A percentile compares a stretch with the other conserved stretches of the same genome.
Conservation (phyloP, 177 flowering plant species). For the Vitis hybrid region DNA sequence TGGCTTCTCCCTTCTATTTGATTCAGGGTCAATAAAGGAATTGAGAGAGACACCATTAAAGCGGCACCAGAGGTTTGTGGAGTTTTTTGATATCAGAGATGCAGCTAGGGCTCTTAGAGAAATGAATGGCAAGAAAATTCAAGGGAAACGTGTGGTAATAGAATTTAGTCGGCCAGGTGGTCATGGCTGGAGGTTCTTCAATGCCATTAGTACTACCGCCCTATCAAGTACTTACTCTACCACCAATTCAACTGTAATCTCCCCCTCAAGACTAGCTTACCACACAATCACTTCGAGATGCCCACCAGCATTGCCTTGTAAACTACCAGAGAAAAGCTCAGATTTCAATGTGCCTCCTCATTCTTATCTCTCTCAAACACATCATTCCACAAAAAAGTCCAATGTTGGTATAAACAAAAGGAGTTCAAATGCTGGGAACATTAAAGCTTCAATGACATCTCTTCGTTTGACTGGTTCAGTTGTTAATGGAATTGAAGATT, state of each 20-base stretch:
- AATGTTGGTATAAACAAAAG: not conserved
- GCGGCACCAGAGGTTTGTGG: constrained; percentile 68
- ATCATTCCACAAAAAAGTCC: not conserved
- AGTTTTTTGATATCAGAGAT: constrained; percentile 75
- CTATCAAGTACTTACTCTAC: not conserved
- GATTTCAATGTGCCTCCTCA: constrained; percentile 4
- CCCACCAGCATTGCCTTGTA: constrained; percentile 11
- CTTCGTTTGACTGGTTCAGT: constrained; percentile 6
- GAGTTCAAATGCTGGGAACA: constrained; percentile 10
- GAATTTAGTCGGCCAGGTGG: constrained; percentile 90
- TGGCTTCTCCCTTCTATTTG: not conserved
- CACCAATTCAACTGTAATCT: not conserved
- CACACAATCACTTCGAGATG: too few relatives aligned
- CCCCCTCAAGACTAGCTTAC: too few relatives aligned
- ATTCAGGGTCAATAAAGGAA: constrained; percentile 74
- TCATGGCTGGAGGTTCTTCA: constrained; percentile 28
- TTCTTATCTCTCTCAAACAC: constrained; percentile 8
- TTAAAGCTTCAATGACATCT: constrained; percentile 19
- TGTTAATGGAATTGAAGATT: constrained; percentile 3
- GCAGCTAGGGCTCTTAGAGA: constrained; percentile 64
- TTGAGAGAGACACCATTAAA: constrained; percentile 79
- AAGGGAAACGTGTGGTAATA: constrained; percentile 56
- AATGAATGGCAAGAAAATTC: constrained; percentile 72
- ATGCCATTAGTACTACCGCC: constrained; percentile 4
- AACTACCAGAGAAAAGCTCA: constrained; percentile 6